These are phyloP conservation scores for Arthrobotrys sinensis DNA, from an alignment of 2,329 filamentous ascomycete species.

Conservation along the genomic window DNA sequence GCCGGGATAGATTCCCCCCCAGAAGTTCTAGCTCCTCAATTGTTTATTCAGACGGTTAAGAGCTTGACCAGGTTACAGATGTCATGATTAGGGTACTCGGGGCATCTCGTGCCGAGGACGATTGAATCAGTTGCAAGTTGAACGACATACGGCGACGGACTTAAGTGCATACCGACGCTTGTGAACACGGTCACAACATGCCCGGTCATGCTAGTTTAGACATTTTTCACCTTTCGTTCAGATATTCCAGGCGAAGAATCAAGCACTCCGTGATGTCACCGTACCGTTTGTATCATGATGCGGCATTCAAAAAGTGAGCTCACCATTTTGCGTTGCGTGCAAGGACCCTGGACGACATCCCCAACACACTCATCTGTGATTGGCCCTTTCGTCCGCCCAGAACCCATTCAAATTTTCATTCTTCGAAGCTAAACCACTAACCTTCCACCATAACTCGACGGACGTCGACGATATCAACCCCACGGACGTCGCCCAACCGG, in stretches of 20 bases:
- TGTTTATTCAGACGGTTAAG: constrained; percentile 9
- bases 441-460: neutral
- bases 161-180: neutral
- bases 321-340: constrained; percentile 32
- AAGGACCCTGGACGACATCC: constrained; percentile 27
- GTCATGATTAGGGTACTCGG: constrained; percentile 9
- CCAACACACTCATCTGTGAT: constrained; percentile 47
- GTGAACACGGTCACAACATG: neutral
- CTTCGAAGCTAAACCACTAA: constrained; percentile 5
- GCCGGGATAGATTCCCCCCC: constrained; percentile 29
- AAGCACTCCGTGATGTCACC: neutral
- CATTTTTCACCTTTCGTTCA: neutral
- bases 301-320: neutral
- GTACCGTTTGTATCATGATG: neutral
- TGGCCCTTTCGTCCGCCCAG: constrained; percentile 13
- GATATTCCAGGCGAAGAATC: constrained; percentile 2
- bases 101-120: constrained; percentile 11
- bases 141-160: constrained; percentile 4
- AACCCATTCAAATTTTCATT: constrained; percentile 53
- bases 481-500: constrained; percentile 22
- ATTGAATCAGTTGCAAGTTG: neutral
- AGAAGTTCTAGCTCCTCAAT: constrained; percentile 25
- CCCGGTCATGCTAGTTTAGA: neutral
- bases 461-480: constrained; percentile 44
- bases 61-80: constrained; percentile 20